phyloP scores from a whole-genome alignment of 345 rosid genomes.

The Euphorbia tirucalli region DNA sequence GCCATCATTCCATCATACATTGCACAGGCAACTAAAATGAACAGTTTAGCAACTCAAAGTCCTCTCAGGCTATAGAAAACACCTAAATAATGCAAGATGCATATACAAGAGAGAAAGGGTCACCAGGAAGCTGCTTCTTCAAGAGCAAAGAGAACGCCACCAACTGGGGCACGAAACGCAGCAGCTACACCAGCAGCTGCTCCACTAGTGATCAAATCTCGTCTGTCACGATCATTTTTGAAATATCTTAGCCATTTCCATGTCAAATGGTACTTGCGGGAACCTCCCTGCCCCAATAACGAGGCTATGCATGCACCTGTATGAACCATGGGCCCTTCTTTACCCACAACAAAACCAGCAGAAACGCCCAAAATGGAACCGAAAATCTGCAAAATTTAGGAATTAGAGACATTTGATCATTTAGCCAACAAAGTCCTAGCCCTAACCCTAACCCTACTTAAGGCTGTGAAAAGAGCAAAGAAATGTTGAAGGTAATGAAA shows the following conservation, averaged over 20 bases:
- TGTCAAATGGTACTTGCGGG: constrained; percentile 69
- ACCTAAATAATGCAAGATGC: neutral
- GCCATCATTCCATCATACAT: neutral
- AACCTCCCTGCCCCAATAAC: constrained; percentile 94
- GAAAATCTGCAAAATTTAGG: constrained; percentile 53
- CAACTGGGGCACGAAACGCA: constrained; percentile 96
- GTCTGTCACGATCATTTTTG: constrained; percentile 83
- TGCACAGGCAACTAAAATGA: neutral
- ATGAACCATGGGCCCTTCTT: constrained; percentile 98
- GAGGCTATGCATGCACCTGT: constrained; percentile 92
- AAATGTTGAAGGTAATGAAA: neutral
- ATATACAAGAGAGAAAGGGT: constrained; percentile 3
- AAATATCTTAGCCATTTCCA: constrained; percentile 89
- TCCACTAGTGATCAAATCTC: constrained; percentile 87
- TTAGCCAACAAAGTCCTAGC: neutral
- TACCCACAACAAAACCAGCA: constrained; percentile 87
- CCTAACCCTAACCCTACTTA: neutral
- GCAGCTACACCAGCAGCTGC: constrained; percentile 98
- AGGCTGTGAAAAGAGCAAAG: neutral
- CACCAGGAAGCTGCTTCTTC: constrained; percentile 97
- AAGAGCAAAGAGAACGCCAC: constrained; percentile 94
- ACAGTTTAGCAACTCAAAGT: neutral
- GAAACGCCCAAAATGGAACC: constrained; percentile 91
- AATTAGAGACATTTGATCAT: neutral
- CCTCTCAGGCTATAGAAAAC: neutral